These are phyloP conservation scores for Suaeda aralocaspica DNA, from an alignment of 148 eudicot genomes.

Conservation along the genomic window DNA sequence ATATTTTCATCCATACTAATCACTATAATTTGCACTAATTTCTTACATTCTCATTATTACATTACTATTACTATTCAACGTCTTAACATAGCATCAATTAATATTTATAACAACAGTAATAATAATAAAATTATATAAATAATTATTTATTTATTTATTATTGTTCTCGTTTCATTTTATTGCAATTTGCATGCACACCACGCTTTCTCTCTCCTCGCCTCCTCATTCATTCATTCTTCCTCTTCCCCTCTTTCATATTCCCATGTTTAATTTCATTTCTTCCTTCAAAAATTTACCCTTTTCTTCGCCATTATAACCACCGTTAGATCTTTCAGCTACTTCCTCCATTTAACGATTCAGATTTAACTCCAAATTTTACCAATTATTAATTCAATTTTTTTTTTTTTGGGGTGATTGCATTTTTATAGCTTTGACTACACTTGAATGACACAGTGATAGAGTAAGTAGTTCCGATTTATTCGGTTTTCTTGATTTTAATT, in stretches of 20 bases:
- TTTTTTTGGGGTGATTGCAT: slow-evolving; percentile 3
- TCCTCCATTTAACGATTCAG: slow-evolving; percentile 2
- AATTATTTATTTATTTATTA: neutral
- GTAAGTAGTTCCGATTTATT: slow-evolving; percentile 7
- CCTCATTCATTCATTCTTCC: too few relatives aligned
- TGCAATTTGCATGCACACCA: slow-evolving; percentile 28
- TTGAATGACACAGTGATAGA: slow-evolving; percentile 29
- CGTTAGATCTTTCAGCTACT: neutral
- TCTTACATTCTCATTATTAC: neutral
- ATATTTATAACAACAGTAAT: too few relatives aligned
- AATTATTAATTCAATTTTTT: neutral
- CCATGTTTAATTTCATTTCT: neutral
- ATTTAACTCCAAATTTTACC: slow-evolving; percentile 13
- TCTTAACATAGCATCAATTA: neutral
- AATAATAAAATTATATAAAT: neutral
- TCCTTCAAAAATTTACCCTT: neutral
- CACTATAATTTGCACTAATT: neutral
- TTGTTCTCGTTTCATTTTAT: neutral
- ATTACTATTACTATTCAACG: too few relatives aligned
- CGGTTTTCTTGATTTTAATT: slow-evolving; percentile 2
- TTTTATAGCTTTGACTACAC: slow-evolving; percentile 9
- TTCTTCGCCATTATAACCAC: neutral
- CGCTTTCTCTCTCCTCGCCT: slow-evolving; percentile 21
- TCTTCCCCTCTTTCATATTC: neutral
- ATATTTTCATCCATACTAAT: neutral